A percentile compares a stretch with the other conserved stretches of the same genome.
Evolutionary conservation across 306 rosid genomes (phyloP).

Genomic region (Vigna hirtella): DNA sequence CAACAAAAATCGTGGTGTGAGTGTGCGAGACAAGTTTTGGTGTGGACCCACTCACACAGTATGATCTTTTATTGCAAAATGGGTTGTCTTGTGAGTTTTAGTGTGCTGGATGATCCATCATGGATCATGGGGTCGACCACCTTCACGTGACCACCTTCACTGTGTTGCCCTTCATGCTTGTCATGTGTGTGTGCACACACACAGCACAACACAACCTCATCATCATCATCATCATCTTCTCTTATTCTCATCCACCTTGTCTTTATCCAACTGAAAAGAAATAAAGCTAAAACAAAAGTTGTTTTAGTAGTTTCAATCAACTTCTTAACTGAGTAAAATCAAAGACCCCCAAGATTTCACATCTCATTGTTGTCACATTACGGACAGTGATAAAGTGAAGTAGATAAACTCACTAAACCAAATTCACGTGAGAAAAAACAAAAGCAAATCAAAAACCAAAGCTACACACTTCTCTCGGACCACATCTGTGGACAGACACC

Average conservation of each 20-base stretch:
- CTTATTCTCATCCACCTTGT: conserved; percentile 31
- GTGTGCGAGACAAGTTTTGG: conserved; percentile 1
- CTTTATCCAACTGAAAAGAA: conserved; percentile 35
- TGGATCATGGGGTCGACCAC: conserved; percentile 51
- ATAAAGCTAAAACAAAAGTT: conserved; percentile 1
- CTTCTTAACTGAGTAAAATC: conserved; percentile 26
- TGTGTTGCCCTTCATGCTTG: conserved; percentile 58
- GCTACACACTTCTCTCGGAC: conserved; percentile 4
- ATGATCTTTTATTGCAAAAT: conserved; percentile 35
- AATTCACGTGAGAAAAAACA: conserved; percentile 49
- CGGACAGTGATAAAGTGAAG: conserved; percentile 44
- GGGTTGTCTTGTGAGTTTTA: conserved; percentile 39
- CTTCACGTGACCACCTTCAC: conserved; percentile 70
- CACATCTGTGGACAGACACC: conserved; percentile 2
- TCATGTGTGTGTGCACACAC: conserved; percentile 38
- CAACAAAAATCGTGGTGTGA: conserved; percentile 43
- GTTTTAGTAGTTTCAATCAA: conserved; percentile 31
- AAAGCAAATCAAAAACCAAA: neutral
- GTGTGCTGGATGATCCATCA: conserved; percentile 13
- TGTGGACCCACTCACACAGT: conserved; percentile 25
- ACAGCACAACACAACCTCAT: conserved; percentile 22
- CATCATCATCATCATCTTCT: conserved; percentile 41
- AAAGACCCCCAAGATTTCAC: neutral
- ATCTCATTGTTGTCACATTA: conserved; percentile 57
- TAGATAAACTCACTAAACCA: conserved; percentile 33